Conservation (phyloP, 2,329 filamentous ascomycete genomes). For the Leptographium wingfieldii region DNA sequence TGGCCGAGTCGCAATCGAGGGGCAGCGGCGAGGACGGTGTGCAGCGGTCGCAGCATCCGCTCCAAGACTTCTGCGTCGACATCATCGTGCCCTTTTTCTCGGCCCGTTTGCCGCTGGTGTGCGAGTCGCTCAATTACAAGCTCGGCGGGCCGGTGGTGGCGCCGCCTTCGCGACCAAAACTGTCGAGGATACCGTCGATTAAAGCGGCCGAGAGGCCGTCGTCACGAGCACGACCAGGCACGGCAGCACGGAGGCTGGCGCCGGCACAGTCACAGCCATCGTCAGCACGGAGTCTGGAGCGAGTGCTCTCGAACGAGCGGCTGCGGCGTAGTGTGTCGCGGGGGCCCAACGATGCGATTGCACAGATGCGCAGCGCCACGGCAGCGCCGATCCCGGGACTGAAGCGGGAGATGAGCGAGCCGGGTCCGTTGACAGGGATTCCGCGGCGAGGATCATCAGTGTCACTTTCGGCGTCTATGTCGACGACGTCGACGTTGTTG, state of each 20-base stretch:
- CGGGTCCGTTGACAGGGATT: conserved; percentile 11
- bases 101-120: conserved; percentile 59
- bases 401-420: conserved; percentile 58
- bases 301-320: conserved; percentile 48
- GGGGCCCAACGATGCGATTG: conserved; percentile 45
- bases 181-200: conserved; percentile 9
- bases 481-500: conserved; percentile 14
- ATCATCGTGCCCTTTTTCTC: conserved; percentile 74
- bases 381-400: conserved; percentile 46
- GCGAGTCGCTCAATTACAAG: conserved; percentile 59
- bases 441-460: not conserved
- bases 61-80: conserved; percentile 68
- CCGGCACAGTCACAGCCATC: conserved; percentile 30
- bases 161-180: conserved; percentile 36
- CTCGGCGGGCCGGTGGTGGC: conserved; percentile 58
- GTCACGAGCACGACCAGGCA: conserved; percentile 30
- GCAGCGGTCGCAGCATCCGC: conserved; percentile 33
- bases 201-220: not conserved
- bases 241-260: conserved; percentile 21
- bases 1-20: conserved; percentile 34
- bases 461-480: not conserved
- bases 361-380: conserved; percentile 56
- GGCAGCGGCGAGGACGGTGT: conserved; percentile 15
- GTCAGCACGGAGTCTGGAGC: conserved; percentile 39
- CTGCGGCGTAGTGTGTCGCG: conserved; percentile 41